Evolutionary conservation across 2,329 filamentous ascomycete species (phyloP).

Genomic region (Tothia fuscella): DNA sequence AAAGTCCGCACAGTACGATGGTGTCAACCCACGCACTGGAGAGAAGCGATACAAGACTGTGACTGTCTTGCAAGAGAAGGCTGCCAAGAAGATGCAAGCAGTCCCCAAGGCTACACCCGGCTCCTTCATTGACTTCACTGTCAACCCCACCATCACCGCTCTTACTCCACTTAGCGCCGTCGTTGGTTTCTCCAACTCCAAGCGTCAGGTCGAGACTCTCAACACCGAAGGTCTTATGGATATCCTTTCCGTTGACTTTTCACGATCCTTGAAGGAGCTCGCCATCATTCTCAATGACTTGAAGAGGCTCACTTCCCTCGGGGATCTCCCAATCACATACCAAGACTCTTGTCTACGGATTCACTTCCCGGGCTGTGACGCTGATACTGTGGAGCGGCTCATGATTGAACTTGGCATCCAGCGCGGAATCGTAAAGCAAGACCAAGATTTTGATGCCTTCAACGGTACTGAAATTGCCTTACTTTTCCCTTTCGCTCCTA

Average conservation of each 20-base stretch:
- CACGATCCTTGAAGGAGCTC: conserved; percentile 72
- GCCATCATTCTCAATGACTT: conserved; percentile 70
- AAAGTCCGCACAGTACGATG: conserved; percentile 78
- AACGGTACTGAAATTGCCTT: conserved; percentile 63
- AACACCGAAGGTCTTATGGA: conserved; percentile 78
- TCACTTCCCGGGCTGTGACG: conserved; percentile 84
- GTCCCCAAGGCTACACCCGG: conserved; percentile 51
- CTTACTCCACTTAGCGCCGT: conserved; percentile 59
- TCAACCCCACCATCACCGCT: conserved; percentile 83
- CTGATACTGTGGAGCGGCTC: conserved; percentile 65
- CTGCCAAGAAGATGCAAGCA: conserved; percentile 50
- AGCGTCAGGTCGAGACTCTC: conserved; percentile 45
- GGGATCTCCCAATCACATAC: conserved; percentile 71
- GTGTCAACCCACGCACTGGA: conserved; percentile 53
- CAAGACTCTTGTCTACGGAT: conserved; percentile 57
- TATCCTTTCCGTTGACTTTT: conserved; percentile 76
- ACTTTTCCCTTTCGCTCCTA: conserved; percentile 76
- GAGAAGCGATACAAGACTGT: conserved; percentile 70
- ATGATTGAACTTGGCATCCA: conserved; percentile 81
- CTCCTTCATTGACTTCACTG: conserved; percentile 75
- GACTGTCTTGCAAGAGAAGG: conserved; percentile 62
- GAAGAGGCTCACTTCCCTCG: conserved; percentile 60
- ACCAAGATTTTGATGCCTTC: conserved; percentile 58
- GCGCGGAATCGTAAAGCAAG: conserved; percentile 67
- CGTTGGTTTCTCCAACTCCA: conserved; percentile 33